Evolutionary conservation across 768 basidiomycete genomes (phyloP), one percentile per base, ranked within the genome.

Genomic region (Mrakia frigida): DNA sequence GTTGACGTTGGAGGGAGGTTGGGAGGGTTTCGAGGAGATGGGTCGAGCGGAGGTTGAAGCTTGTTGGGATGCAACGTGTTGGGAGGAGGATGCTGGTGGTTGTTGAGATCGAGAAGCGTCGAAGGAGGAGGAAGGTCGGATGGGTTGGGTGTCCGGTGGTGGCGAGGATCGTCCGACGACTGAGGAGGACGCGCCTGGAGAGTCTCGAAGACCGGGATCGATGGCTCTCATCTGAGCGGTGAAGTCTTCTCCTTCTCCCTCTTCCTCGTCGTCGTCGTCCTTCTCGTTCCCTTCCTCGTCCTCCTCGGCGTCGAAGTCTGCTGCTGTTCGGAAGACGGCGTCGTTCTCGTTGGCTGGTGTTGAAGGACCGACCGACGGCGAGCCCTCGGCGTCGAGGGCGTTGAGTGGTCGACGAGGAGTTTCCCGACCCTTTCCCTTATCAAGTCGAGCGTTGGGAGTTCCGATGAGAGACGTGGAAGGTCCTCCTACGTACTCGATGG

Each of bases 401-500:
- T 6, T 65, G 33, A 65, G 31, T 0, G 33, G 46, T 53, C 13
- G 28, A 6, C 28, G 28, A 25, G 52, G 31, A 50, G 23, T 23
- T 25, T 72, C 77, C 9, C 37, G 82, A 83, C 80, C 84, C 84
- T 85, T 80, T 84, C 84, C 82, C 83, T 79, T 79, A 80, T 28
- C 41, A 6, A 10, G 3, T 14, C 10, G 10, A 37, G 25, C 35
- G 39, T 68, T 13, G 10, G 35, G n/a, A 14, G 35, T 21, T 35
- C 35, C 18, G 5, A 21, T 21, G 39, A 39, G 35, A 2, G 65
- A 37, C 39, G 37, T 25, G 23, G 63, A 65, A 21, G 63, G n/a
- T 39, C 65, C 35, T 14, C 21, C 39, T n/a, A 39, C 35, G 65
- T 41, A 21, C 35, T 59, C 13, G 18, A 18, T 81, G 13, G 80